Base-by-base conservation (phyloP, 345 rosid species). In the Raphanus raphanistrum region DNA sequence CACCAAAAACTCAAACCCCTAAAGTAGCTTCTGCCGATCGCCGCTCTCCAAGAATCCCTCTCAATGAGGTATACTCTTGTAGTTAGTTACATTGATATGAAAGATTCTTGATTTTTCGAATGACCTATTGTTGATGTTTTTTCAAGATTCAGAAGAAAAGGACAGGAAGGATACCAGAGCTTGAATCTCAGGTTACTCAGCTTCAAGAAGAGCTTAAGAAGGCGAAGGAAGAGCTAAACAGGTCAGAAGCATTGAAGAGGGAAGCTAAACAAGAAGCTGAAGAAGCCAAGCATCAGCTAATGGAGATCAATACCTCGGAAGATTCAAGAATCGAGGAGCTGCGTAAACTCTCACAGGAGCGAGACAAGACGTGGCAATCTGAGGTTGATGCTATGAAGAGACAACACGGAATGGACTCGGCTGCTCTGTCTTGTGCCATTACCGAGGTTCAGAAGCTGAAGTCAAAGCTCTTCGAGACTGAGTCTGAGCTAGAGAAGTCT, bases 381-480 rank as follows among this genome's bases (percentile, higher is more conserved):
- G 98, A 94, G 80, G 89, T 94, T 21, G 97, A 92, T 83, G 94
- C 98, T 63, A 80, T 92, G 74, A 95, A 88, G 83, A 89, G 88
- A 75, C 98, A 92, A 78, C 89, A 92, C 43, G 83, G 86, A 5
- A 71, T 94, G 85, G 97, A 94, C 81, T 88, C 96, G 13, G 72
- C 92, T 7, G 90, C 92, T 61, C 66, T 92, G 58, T 83, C 89
- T 79, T 88, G 92, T 38, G 90, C 98, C 68, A 83, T 90, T 82
- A 94, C 86, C 72, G 98, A 94, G 73, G 88, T 90, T 16, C 96
- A 89, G 79, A 90, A 86, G 87, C 92, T 95, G 75, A 94, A 89
- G 79, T 74, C 79, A n/a, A 97, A 90, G 82, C 84, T 94, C 77
- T 75, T 83, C 32, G 92, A 89, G 79, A 86, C 90, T 6, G 97